phyloP scores from a whole-genome alignment of 345 rosid species.

The Gossypium longicalyx region DNA sequence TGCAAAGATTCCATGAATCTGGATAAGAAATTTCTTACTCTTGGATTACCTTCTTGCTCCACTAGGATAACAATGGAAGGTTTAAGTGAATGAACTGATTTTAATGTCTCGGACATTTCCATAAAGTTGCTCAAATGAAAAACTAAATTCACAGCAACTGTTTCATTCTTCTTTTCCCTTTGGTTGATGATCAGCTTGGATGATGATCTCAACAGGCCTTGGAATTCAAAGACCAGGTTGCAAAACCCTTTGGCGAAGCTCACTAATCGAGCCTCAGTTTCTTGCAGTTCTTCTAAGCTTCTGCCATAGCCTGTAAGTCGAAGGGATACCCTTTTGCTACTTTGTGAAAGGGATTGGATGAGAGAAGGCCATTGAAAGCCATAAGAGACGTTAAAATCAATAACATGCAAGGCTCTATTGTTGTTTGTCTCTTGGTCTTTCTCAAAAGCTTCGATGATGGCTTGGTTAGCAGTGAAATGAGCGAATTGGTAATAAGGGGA shows the following conservation, averaged over 20 bases:
- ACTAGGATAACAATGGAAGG: conserved; percentile 51
- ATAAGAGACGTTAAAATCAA: conserved; percentile 54
- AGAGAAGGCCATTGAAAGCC: conserved; percentile 78
- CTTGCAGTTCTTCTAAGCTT: conserved; percentile 43
- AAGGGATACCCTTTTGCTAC: conserved; percentile 30
- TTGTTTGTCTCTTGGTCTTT: conserved; percentile 32
- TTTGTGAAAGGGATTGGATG: conserved; percentile 49
- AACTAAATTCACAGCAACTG: conserved; percentile 50
- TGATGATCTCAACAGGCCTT: conserved; percentile 37
- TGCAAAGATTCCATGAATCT: conserved; percentile 66
- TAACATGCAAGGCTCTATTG: conserved; percentile 40
- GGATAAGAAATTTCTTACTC: conserved; percentile 41
- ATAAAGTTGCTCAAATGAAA: conserved; percentile 33
- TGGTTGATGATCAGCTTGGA: conserved; percentile 25
- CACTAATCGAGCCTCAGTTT: conserved; percentile 52
- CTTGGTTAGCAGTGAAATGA: conserved; percentile 70
- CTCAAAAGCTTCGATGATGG: conserved; percentile 54
- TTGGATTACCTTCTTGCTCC: conserved; percentile 53
- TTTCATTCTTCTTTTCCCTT: conserved; percentile 48
- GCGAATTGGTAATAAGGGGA: conserved; percentile 69
- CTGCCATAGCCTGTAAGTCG: conserved; percentile 49
- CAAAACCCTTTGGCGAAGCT: conserved; percentile 46
- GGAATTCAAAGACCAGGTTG: conserved; percentile 53
- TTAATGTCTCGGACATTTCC: conserved; percentile 42
- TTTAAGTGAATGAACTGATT: conserved; percentile 33